Conservation (phyloP, 164 flowering plant genomes). For the Nymphaea colorata region DNA sequence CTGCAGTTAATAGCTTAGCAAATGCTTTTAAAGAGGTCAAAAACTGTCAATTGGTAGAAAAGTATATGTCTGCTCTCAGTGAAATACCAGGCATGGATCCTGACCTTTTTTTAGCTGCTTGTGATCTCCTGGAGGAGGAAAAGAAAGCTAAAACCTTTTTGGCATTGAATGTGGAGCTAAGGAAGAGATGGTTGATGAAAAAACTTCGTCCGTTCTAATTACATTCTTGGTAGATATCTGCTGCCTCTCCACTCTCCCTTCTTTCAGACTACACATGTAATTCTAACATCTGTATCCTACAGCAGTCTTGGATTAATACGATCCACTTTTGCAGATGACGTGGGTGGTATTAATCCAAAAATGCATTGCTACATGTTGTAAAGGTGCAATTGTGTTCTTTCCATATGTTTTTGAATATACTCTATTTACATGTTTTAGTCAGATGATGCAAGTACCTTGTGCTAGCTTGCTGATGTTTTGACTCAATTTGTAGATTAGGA, state of each 20-base stretch:
- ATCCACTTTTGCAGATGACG: background rate
- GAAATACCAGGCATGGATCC: slow-evolving; percentile 10
- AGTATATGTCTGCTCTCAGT: slow-evolving; percentile 3
- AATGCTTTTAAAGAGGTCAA: background rate
- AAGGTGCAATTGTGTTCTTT: background rate
- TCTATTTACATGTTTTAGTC: too few relatives aligned
- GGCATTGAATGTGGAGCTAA: slow-evolving; percentile 6
- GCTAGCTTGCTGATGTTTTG: too few relatives aligned
- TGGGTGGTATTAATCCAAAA: background rate
- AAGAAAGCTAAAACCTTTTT: slow-evolving; percentile 12
- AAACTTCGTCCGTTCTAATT: slow-evolving; percentile 9
- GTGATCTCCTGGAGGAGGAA: slow-evolving; percentile 16
- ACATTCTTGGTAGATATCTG: background rate
- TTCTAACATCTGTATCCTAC: background rate
- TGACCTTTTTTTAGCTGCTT: slow-evolving; percentile 13
- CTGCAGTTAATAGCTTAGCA: slow-evolving; percentile 1
- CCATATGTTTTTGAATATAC: too few relatives aligned
- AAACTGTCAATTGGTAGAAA: slow-evolving; percentile 1
- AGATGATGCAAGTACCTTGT: too few relatives aligned
- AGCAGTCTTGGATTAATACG: too few relatives aligned
- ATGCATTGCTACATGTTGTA: background rate
- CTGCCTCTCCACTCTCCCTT: too few relatives aligned
- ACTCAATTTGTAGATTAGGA: too few relatives aligned
- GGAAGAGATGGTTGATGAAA: slow-evolving; percentile 16
- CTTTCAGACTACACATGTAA: background rate